phyloP scores from a whole-genome alignment of 2,329 filamentous ascomycete species.

The Neonectria neomacrospora region DNA sequence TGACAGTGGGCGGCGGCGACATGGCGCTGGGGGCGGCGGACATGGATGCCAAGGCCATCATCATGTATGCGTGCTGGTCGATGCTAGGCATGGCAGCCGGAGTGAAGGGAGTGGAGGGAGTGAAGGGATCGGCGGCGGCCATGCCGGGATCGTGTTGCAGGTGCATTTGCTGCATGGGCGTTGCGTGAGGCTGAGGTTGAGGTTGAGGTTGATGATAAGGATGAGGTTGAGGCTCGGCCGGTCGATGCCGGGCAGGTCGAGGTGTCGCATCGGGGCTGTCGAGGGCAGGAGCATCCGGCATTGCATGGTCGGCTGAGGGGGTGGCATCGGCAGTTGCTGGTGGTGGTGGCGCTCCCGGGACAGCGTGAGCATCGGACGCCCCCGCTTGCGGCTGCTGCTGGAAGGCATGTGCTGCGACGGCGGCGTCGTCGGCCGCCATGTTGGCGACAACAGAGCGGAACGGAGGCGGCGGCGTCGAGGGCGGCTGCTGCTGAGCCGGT shows the following conservation, averaged over 20 bases:
- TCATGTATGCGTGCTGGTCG: slow-evolving; percentile 56
- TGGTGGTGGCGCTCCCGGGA: slow-evolving; percentile 7
- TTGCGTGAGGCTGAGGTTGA: slow-evolving; percentile 32
- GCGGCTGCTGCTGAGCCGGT: slow-evolving; percentile 28
- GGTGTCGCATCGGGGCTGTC: slow-evolving; percentile 24
- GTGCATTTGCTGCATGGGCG: slow-evolving; percentile 36
- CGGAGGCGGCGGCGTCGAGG: slow-evolving; percentile 37
- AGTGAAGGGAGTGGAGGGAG: slow-evolving; percentile 50
- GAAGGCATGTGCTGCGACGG: slow-evolving; percentile 15
- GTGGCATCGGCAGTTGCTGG: slow-evolving; percentile 12
- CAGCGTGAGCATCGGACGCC: slow-evolving; percentile 25
- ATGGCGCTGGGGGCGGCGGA: slow-evolving; percentile 51
- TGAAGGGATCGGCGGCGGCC: slow-evolving; percentile 41
- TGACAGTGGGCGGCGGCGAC: slow-evolving; percentile 57
- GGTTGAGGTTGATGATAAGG: not conserved
- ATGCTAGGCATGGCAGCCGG: slow-evolving; percentile 47
- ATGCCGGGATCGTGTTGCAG: slow-evolving; percentile 30
- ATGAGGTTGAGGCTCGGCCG: slow-evolving; percentile 8
- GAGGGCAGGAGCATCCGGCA: slow-evolving; percentile 36
- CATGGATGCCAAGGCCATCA: slow-evolving; percentile 58
- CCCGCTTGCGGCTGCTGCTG: slow-evolving; percentile 36
- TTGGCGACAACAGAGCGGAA: slow-evolving; percentile 25
- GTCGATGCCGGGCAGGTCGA: slow-evolving; percentile 21
- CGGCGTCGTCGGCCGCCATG: slow-evolving; percentile 27
- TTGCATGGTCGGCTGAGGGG: slow-evolving; percentile 35